Evolutionary conservation across 768 basidiomycete species (phyloP).

Genomic region (Mycena alexandri): DNA sequence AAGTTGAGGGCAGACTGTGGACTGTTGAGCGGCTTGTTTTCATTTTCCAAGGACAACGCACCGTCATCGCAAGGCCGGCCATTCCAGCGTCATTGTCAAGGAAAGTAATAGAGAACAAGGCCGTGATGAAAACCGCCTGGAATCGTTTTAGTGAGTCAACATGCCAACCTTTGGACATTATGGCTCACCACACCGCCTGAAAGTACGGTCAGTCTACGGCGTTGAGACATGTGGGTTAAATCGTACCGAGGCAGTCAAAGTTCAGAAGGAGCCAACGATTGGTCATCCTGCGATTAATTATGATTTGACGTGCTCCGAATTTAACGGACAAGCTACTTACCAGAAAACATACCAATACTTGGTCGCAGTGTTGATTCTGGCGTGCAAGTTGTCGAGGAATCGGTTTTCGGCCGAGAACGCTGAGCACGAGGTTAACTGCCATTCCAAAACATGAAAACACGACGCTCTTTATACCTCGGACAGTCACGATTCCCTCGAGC

Average conservation of each 20-base stretch:
- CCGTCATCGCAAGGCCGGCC: slow-evolving; percentile 68
- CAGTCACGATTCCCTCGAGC: slow-evolving; percentile 91
- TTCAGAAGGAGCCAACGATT: slow-evolving; percentile 27
- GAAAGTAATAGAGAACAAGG: slow-evolving; percentile 68
- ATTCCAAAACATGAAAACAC: not conserved
- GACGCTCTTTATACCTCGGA: slow-evolving; percentile 77
- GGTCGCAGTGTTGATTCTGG: slow-evolving; percentile 82
- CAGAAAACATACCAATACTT: slow-evolving; percentile 80
- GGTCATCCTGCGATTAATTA: slow-evolving; percentile 61
- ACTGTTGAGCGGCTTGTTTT: not conserved
- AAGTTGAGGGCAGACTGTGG: slow-evolving; percentile 50
- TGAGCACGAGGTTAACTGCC: not conserved
- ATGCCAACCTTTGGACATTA: no score
- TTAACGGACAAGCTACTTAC: slow-evolving; percentile 46
- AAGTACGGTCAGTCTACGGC: not conserved
- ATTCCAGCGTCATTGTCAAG: slow-evolving; percentile 56
- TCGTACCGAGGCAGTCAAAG: slow-evolving; percentile 29
- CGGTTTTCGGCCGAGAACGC: slow-evolving; percentile 84
- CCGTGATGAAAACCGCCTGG: slow-evolving; percentile 67
- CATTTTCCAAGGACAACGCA: not conserved
- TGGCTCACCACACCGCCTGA: slow-evolving; percentile 29
- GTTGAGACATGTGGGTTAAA: not conserved
- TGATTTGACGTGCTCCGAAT: no score
- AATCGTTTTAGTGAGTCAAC: not conserved
- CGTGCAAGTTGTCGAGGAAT: slow-evolving; percentile 82